Evolutionary conservation across 2,329 filamentous ascomycete genomes (phyloP).

Genomic region (Pseudocercospora fuligena): DNA sequence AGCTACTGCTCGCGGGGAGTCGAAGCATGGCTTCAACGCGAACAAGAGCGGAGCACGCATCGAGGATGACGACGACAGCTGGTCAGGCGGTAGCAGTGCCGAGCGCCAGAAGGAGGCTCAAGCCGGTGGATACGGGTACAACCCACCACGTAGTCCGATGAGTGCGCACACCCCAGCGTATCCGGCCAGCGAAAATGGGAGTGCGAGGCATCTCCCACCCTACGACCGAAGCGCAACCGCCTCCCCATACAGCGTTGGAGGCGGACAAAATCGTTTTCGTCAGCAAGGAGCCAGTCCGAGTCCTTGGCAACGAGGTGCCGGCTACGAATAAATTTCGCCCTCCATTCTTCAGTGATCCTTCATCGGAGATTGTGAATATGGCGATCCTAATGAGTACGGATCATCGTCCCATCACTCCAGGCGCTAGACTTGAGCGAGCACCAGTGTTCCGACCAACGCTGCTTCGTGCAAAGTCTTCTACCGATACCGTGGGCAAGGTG

Average conservation of each 20-base stretch:
- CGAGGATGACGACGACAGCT: slow-evolving; percentile 72
- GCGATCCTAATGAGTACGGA: slow-evolving; percentile 28
- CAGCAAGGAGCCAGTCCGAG: slow-evolving; percentile 54
- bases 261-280: slow-evolving; percentile 33
- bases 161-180: slow-evolving; percentile 54
- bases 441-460: slow-evolving; percentile 4
- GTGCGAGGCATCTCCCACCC: slow-evolving; percentile 47
- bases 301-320: slow-evolving; percentile 69
- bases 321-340: slow-evolving; percentile 58
- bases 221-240: slow-evolving; percentile 42
- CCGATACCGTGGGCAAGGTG: slow-evolving; percentile 14
- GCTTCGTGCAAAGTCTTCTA: not conserved
- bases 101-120: slow-evolving; percentile 45
- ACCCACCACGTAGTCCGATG: slow-evolving; percentile 55
- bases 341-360: slow-evolving; percentile 24
- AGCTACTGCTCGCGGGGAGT: slow-evolving; percentile 83
- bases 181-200: slow-evolving; percentile 45
- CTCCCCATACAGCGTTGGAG: slow-evolving; percentile 36
- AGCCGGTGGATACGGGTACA: slow-evolving; percentile 34
- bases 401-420: slow-evolving; percentile 5
- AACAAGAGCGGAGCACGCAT: slow-evolving; percentile 61
- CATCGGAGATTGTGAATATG: slow-evolving; percentile 29
- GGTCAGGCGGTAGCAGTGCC: slow-evolving; percentile 62
- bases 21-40: slow-evolving; percentile 58
- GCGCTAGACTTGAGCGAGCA: not conserved